Base-by-base conservation (phyloP, 2,329 filamentous ascomycete species). In the Fusarium sp. region DNA sequence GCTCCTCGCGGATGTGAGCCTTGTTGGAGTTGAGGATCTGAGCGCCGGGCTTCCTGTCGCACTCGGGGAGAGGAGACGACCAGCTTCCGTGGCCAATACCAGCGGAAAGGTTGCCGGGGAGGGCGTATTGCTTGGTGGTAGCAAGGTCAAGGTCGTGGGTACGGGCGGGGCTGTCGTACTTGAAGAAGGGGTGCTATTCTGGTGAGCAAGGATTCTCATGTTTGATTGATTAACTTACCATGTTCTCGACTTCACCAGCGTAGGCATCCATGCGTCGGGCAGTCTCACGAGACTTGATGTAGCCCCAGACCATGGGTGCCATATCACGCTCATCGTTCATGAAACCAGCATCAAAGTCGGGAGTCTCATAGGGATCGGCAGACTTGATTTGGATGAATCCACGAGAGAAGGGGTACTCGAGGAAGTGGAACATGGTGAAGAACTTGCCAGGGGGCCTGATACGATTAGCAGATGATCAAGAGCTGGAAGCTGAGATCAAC, bases 291-390 rank as follows among this genome's bases (percentile, higher is more conserved):
- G 91, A 93, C 84, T 94, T 94, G 85, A 94, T 93, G 83, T 95
- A 95, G 5, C 91, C 91, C 93, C 93, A 95, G 7, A 95, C 92
- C 91, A 93, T 94, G 10, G 93, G 92, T 1, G 91, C 92, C 93
- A 95, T 95, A 78, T 95, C 93, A 27, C 93, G 88, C 83, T 94
- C 92, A 82, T 95, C 93, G 77, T 94, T 95, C 93, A 95, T 94
- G 85, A 95, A 95, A 24, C 93, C 92, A 1, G 92, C 89, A 79
- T 95, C 93, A 76, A 95, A 95, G 83, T 95, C 93, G 0, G 93
- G 93, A 16, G 86, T 84, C 53, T 92, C 93, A 78, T 95, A 95
- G 17, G 92, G 91, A 75, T 93, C 89, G 4, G 92, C 84, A n/a
- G 89, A 92, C 68, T 86, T 87, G 79, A 94, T 93, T 82, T 94